These are phyloP conservation scores for Aspergillus sclerotioniger DNA, from an alignment of 495 filamentous ascomycete genomes.

Conservation along the genomic window DNA sequence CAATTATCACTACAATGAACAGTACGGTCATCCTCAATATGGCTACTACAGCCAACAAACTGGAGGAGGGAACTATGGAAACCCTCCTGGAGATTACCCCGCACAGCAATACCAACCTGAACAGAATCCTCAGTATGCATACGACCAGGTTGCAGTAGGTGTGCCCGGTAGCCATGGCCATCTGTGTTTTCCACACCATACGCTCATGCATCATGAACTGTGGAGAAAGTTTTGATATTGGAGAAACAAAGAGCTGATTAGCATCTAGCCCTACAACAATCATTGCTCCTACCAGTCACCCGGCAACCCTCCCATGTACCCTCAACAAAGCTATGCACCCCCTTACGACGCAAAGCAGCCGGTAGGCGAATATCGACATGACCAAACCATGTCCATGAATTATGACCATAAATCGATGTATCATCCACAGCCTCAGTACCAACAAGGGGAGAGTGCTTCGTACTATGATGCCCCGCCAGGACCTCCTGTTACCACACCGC, in stretches of 20 bases:
- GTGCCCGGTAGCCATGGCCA: neutral
- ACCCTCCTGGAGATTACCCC: constrained; percentile 24
- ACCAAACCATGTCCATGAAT: constrained; percentile 17
- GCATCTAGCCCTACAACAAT: constrained; percentile 5
- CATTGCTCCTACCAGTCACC: constrained; percentile 8
- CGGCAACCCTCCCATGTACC: constrained; percentile 18
- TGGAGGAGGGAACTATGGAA: constrained; percentile 15
- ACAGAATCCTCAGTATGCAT: constrained; percentile 28
- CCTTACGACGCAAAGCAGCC: constrained; percentile 17
- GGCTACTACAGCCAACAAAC: constrained; percentile 11
- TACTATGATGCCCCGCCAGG: constrained; percentile 22
- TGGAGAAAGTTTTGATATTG: neutral
- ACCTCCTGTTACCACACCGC: constrained; percentile 19
- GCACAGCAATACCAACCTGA: constrained; percentile 23
- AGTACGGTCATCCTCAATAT: constrained; percentile 15
- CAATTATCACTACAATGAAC: constrained; percentile 9
- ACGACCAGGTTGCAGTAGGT: constrained; percentile 30
- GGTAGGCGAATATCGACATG: constrained; percentile 22
- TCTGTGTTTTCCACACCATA: neutral
- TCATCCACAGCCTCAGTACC: constrained; percentile 28
- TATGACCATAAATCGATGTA: constrained; percentile 31
- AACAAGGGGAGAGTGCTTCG: constrained; percentile 26
- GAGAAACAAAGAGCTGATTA: neutral
- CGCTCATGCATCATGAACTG: no score
- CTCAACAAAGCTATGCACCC: constrained; percentile 22